phyloP scores from a whole-genome alignment of 192 early-diverging fungal species.

The Neocallimastix lanati region DNA sequence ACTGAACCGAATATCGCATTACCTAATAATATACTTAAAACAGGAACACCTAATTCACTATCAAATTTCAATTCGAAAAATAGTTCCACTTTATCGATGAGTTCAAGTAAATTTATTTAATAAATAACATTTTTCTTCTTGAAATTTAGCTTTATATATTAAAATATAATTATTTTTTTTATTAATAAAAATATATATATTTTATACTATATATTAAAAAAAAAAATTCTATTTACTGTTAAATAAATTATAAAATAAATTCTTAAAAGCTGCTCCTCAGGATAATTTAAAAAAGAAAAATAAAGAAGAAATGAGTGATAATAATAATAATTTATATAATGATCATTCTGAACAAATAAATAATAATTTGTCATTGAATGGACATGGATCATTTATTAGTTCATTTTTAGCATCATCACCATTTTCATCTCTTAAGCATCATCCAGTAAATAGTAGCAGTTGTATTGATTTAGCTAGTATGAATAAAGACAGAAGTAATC shows the following conservation, averaged over 20 bases:
- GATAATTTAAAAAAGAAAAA: not conserved
- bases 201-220: no score
- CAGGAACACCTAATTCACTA: not conserved
- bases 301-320: not conserved
- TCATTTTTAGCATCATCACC: not conserved
- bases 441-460: not conserved
- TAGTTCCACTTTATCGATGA: not conserved
- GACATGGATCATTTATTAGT: not conserved
- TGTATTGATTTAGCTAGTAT: not conserved
- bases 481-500: not conserved
- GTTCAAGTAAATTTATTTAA: not conserved
- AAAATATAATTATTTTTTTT: no score
- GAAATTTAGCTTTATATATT: no score
- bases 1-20: not conserved
- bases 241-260: no score
- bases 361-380: not conserved
- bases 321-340: not conserved
- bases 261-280: not conserved
- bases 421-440: not conserved
- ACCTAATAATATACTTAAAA: not conserved
- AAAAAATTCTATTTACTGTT: no score
- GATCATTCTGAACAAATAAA: not conserved
- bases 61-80: not conserved
- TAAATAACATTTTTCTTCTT: no score
- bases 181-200: no score